Evolutionary conservation across 2,329 filamentous ascomycete genomes (phyloP).

Genomic region (Plectosphaerella sp.): DNA sequence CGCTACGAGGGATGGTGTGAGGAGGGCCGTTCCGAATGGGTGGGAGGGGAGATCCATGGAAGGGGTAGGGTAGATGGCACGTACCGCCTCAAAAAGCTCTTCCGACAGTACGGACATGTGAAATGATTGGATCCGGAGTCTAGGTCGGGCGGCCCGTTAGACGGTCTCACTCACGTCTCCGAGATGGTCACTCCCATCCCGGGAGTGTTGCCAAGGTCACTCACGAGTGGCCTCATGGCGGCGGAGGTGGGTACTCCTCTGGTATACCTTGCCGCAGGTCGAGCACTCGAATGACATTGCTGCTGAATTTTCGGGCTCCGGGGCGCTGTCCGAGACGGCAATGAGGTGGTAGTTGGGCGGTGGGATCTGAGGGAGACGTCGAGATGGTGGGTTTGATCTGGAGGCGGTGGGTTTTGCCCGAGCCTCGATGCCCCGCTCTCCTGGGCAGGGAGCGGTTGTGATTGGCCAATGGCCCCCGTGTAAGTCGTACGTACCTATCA

Average conservation of each 20-base stretch:
- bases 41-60: too few species aligned
- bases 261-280: slow-evolving; percentile 19
- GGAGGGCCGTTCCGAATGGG: background rate
- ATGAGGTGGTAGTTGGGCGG: slow-evolving; percentile 1
- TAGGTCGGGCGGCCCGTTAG: background rate
- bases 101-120: slow-evolving; percentile 14
- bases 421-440: background rate
- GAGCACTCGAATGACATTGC: slow-evolving; percentile 8
- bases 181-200: background rate
- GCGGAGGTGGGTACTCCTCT: slow-evolving; percentile 19
- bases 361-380: background rate
- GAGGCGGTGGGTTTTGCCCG: slow-evolving; percentile 12
- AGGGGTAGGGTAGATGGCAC: background rate
- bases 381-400: background rate
- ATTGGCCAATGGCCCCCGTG: background rate
- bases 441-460: background rate
- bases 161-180: background rate
- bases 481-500: background rate
- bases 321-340: background rate
- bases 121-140: slow-evolving; percentile 9
- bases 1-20: slow-evolving; percentile 5
- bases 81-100: slow-evolving; percentile 15
- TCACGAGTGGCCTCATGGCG: slow-evolving; percentile 20
- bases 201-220: background rate
- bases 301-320: background rate